These are phyloP conservation scores for Tricholoma sp. DNA, from an alignment of 768 basidiomycete species.

Conservation along the genomic window DNA sequence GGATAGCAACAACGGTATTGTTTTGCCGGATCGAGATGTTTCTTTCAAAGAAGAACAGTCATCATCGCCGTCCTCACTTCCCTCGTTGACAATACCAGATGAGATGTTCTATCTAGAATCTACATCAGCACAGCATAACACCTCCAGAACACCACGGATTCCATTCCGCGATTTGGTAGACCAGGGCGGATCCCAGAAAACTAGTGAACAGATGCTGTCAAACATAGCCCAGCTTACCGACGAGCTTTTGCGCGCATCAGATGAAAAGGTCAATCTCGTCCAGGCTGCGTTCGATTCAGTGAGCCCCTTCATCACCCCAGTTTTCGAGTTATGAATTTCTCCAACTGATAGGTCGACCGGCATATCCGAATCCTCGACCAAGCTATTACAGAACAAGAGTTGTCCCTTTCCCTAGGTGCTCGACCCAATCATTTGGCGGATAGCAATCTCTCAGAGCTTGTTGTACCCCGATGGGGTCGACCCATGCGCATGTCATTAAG, in stretches of 20 bases:
- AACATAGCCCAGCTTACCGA: constrained; percentile 57
- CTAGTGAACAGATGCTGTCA: constrained; percentile 48
- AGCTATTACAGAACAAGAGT: constrained; percentile 44
- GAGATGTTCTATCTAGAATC: neutral
- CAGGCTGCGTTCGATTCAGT: constrained; percentile 69
- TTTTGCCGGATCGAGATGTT: neutral
- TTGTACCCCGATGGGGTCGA: constrained; percentile 49
- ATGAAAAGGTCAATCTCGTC: constrained; percentile 77
- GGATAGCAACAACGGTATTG: neutral
- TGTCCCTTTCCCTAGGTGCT: constrained; percentile 32
- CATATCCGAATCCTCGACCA: constrained; percentile 77
- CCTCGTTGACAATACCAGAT: neutral
- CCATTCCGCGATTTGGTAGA: constrained; percentile 12
- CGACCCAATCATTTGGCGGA: constrained; percentile 32
- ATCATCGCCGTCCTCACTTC: neutral
- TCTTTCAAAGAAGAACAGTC: neutral
- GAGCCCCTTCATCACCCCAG: constrained; percentile 18
- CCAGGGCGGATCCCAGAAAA: constrained; percentile 23
- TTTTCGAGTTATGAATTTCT: constrained; percentile 2
- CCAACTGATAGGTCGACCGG: constrained; percentile 57
- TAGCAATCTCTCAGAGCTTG: constrained; percentile 57
- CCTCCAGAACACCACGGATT: neutral
- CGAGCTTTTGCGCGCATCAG: constrained; percentile 55
- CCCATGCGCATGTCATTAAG: constrained; percentile 38
- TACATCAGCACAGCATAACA: neutral